Conservation (phyloP, 2,329 filamentous ascomycete species). For the Paradendryphiella salina region DNA sequence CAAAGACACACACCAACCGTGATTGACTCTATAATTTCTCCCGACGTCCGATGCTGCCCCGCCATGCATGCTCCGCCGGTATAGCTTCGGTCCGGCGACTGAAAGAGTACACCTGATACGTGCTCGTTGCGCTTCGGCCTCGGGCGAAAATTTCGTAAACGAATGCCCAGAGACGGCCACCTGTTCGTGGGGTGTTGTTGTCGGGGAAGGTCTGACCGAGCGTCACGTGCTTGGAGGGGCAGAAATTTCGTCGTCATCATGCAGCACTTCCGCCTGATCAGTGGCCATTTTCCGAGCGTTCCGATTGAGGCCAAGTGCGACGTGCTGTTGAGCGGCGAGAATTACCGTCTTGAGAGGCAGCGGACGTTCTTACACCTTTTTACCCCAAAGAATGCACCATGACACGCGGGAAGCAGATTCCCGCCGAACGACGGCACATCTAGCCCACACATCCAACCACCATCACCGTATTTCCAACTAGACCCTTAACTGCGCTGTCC, state of each 20-base stretch:
- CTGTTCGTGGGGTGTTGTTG: constrained; percentile 11
- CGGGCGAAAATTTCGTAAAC: constrained; percentile 12
- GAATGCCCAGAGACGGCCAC: constrained; percentile 19
- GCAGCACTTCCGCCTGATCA: constrained; percentile 24
- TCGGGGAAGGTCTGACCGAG: constrained; percentile 30
- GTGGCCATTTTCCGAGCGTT: constrained; percentile 3
- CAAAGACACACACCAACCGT: constrained; percentile 22
- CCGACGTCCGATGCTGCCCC: constrained; percentile 32
- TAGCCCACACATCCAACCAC: constrained; percentile 32
- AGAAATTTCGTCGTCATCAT: constrained; percentile 21
- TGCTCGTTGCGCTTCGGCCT: constrained; percentile 10
- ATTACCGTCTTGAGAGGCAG: constrained; percentile 27
- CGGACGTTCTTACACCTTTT: constrained; percentile 18
- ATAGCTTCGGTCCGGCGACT: constrained; percentile 24
- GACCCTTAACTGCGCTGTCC: constrained; percentile 22
- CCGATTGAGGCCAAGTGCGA: constrained; percentile 1
- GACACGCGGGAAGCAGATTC: constrained; percentile 17
- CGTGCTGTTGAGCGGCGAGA: constrained; percentile 29
- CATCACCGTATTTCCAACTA: constrained; percentile 12
- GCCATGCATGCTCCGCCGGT: constrained; percentile 32
- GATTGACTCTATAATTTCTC: constrained; percentile 44
- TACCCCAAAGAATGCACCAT: constrained; percentile 4
- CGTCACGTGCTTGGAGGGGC: constrained; percentile 20
- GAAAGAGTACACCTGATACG: constrained; percentile 15
- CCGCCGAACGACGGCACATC: constrained; percentile 20